Evolutionary conservation across 768 basidiomycete genomes (phyloP), one percentile per base, ranked within the genome.

Genomic region (Artomyces pyxidatus): DNA sequence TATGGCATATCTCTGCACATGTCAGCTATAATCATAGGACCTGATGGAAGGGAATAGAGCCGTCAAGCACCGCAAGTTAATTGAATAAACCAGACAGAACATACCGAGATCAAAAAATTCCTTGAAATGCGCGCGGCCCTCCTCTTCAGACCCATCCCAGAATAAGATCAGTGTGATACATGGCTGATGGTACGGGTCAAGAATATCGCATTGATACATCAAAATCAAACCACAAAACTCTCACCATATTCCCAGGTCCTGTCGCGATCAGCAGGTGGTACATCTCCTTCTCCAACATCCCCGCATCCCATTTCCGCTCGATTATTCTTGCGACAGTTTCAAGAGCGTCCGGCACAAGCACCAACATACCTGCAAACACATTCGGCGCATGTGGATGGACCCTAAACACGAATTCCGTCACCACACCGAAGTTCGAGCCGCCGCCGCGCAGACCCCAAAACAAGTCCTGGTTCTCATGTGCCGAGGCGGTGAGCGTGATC

Each of bases 391-490:
- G 77, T 6, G 71, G 72, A 56, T 78, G 67, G 29, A 78, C 57
- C 50, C 61, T 70, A 58, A 48, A 63, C 47, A 51, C 67, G 48
- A 81, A 80, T 50, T 76, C 70, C 11, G 73, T 75, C 45, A 74
- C 71, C 16, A 78, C 71, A 22, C 77, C 77, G 53, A 77, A 77
- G 52, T 76, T 77, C 37, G 66, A 68, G 23, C 75, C 76, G 28
- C 69, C 75, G 1, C 77, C 75, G 43, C 74, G 66, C 43, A 78
- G 67, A 27, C 62, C 75, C 54, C 74, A 78, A 61, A 75, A 77
- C 21, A 78, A 63, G 51, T 78, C 76, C 1, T 54, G 1, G 50
- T 67, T 55, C 45, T 56, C 45, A 2, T 42, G 27, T 17, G 44
- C 49, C 52, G 52, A 61, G 17, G 57, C 61, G 40, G 55, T 71